Evolutionary conservation across 2,329 filamentous ascomycete species (phyloP).

Genomic region (Tolypocladium tropicale): DNA sequence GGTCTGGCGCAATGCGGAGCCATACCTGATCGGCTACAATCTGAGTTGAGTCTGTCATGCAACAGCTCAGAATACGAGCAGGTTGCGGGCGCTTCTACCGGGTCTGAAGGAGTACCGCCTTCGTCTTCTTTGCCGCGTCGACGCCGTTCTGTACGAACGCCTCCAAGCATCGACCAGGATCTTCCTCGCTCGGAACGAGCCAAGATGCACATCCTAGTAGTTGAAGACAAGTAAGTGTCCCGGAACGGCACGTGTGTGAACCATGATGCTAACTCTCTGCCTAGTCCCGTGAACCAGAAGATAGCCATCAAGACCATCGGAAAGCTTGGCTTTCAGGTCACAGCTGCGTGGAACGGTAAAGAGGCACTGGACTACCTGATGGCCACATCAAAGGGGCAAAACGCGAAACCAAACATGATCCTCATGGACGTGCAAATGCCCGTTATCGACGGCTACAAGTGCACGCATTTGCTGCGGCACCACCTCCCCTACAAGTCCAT

Average conservation of each 20-base stretch:
- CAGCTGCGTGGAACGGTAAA: slow-evolving; percentile 66
- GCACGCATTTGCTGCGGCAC: slow-evolving; percentile 63
- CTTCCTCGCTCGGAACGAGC: slow-evolving; percentile 47
- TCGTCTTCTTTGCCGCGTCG: slow-evolving; percentile 16
- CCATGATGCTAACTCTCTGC: slow-evolving; percentile 8
- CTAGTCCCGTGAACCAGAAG: slow-evolving; percentile 57
- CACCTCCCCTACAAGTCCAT: slow-evolving; percentile 53
- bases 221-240: slow-evolving; percentile 64
- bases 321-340: slow-evolving; percentile 62
- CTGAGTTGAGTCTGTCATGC: slow-evolving; percentile 53
- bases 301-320: slow-evolving; percentile 67
- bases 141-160: slow-evolving; percentile 22
- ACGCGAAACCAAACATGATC: slow-evolving; percentile 59
- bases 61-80: slow-evolving; percentile 55
- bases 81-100: slow-evolving; percentile 27
- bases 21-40: slow-evolving; percentile 57
- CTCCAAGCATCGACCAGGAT: slow-evolving; percentile 32
- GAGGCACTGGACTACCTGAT: slow-evolving; percentile 67
- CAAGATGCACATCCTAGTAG: slow-evolving; percentile 60
- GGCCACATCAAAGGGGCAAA: slow-evolving; percentile 37
- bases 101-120: slow-evolving; percentile 14
- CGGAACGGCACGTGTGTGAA: neutral
- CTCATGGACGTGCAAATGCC: slow-evolving; percentile 73
- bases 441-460: slow-evolving; percentile 67
- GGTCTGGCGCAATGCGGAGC: slow-evolving; percentile 51